phyloP scores from a whole-genome alignment of 2,329 filamentous ascomycete genomes.

The Beauveria sp. region DNA sequence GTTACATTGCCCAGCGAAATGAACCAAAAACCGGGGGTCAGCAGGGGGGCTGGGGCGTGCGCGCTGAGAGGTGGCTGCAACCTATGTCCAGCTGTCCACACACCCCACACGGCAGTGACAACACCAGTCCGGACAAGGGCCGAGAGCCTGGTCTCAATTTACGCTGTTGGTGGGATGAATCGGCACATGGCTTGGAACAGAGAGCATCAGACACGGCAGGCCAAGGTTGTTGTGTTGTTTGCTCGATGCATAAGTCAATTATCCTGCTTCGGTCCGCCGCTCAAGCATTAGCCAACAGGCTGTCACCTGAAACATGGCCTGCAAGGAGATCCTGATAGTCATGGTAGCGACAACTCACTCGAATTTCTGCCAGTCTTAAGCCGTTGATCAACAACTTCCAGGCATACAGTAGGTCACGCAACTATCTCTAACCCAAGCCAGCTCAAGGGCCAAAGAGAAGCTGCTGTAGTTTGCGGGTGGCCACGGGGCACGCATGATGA shows the following conservation, averaged over 20 bases:
- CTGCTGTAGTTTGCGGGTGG: not conserved
- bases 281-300: not conserved
- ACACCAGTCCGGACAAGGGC: constrained; percentile 6
- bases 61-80: not conserved
- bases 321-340: not conserved
- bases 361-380: not conserved
- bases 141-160: constrained; percentile 6
- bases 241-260: not conserved
- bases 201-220: not conserved
- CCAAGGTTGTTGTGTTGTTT: not conserved
- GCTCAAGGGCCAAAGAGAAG: too few species aligned
- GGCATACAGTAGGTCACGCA: not conserved
- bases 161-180: constrained; percentile 1
- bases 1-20: not conserved
- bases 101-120: constrained; percentile 6
- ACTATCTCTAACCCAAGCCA: not conserved
- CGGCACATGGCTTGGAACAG: not conserved
- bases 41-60: not conserved
- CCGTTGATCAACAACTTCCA: not conserved
- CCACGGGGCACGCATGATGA: not conserved
- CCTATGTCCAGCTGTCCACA: not conserved
- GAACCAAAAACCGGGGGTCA: not conserved
- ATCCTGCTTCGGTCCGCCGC: not conserved
- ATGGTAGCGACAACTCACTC: not conserved
- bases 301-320: not conserved